Evolutionary conservation across 208 protist species (phyloP), one percentile per base, ranked within the genome.

Genomic region (Leishmania braziliensis): DNA sequence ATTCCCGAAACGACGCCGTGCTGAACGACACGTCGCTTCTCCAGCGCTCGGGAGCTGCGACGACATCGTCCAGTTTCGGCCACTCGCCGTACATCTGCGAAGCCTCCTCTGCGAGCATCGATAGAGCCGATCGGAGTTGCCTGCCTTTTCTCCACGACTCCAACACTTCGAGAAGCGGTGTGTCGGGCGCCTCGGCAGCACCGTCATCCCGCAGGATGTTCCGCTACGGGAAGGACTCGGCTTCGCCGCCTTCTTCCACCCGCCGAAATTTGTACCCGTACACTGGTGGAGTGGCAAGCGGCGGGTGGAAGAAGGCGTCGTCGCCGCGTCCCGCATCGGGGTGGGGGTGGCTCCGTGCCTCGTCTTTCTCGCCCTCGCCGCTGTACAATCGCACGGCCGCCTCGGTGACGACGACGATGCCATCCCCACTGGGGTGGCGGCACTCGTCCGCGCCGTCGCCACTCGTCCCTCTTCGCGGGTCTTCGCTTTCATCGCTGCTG

Each of bases 401-500:
- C 33, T 26, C 51, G 6, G 18, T 51, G 26, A 29, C 43, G 4
- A 36, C 9, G 12, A 54, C 48, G 14, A 26, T 48, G 43, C 20
- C 46, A 51, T 9, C n/a, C 16, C 18, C 71, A n/a, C 33, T 39
- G 14, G 14, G 46, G 77, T 85, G 82, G 82, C 77, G 82, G 16
- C 69, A 56, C 39, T 63, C 23, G 46, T 48, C 81, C 23, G 76
- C 46, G 14, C 51, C 81, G 1, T 48, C 76, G 6, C 36, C 81
- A 16, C 74, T 62, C 3, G 33, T 46, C 60, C 54, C 58, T 20
- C 58, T 56, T 39, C 53, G 54, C 20, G 75, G 53, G 36, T 14
- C 82, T 63, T 80, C 71, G 58, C 16, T 33, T 72, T 77, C 78
- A 4, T 85, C 77, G 63, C 65, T 85, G 43, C 72, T 85, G 63